Conservation (phyloP, 768 basidiomycete genomes). For the Phaeolepiota aurea region DNA sequence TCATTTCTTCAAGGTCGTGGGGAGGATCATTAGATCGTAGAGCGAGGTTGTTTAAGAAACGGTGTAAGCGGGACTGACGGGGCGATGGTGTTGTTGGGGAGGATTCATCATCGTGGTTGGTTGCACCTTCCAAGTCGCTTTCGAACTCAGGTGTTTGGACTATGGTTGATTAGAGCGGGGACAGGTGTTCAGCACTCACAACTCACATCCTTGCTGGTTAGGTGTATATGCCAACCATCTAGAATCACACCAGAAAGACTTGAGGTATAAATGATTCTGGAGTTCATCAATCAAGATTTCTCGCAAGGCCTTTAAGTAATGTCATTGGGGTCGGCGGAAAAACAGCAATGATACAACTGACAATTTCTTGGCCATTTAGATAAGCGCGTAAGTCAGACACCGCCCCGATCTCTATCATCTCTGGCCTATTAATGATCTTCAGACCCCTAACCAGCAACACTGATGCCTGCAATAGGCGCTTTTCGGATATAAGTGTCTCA, state of each 20-base stretch:
- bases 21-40: conserved; percentile 75
- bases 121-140: conserved; percentile 28
- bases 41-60: conserved; percentile 57
- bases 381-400: conserved; percentile 83
- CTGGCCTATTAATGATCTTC: conserved; percentile 84
- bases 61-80: conserved; percentile 43
- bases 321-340: neutral
- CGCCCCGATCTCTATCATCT: conserved; percentile 95
- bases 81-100: conserved; percentile 30
- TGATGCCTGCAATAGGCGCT: conserved; percentile 83
- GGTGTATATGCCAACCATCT: conserved; percentile 83
- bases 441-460: conserved; percentile 79
- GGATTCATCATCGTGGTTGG: conserved; percentile 19
- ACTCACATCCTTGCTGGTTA: conserved; percentile 71
- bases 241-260: conserved; percentile 91
- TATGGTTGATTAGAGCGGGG: conserved; percentile 17
- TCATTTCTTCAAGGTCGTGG: conserved; percentile 46
- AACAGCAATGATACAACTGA: conserved; percentile 20
- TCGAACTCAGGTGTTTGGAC: conserved; percentile 66
- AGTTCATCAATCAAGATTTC: conserved; percentile 95
- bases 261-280: conserved; percentile 95
- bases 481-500: conserved; percentile 94
- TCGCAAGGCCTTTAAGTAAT: conserved; percentile 49
- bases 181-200: neutral
- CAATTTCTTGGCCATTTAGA: conserved; percentile 78